Conservation (phyloP, 2,329 filamentous ascomycete genomes). For the Penicillium concentricum region DNA sequence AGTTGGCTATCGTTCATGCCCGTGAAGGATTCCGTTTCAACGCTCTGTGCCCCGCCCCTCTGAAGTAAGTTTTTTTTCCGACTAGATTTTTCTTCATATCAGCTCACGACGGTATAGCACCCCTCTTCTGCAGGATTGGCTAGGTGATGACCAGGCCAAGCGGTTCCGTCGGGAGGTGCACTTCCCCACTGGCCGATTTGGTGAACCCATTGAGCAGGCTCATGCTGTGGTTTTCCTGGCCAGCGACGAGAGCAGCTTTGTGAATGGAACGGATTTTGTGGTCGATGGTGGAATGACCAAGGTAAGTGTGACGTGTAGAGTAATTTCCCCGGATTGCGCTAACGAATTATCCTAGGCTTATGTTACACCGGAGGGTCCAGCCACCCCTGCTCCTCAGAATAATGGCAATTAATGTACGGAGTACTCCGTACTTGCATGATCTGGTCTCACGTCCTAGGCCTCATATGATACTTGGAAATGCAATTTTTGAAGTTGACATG, state of each 20-base stretch:
- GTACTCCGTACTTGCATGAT: neutral
- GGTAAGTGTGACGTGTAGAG: constrained; percentile 8
- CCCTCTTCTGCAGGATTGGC: constrained; percentile 86
- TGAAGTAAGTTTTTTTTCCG: constrained; percentile 58
- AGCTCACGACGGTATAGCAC: constrained; percentile 52
- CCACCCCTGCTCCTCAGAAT: constrained; percentile 55
- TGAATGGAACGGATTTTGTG: constrained; percentile 88
- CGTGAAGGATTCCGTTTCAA: constrained; percentile 90
- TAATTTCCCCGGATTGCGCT: constrained; percentile 10
- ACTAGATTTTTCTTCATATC: neutral
- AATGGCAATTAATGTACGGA: constrained; percentile 30
- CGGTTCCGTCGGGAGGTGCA: constrained; percentile 80
- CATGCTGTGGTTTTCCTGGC: constrained; percentile 85
- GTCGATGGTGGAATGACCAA: constrained; percentile 94
- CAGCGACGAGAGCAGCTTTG: constrained; percentile 83
- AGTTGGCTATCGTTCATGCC: constrained; percentile 88
- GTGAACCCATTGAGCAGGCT: constrained; percentile 91
- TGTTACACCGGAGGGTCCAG: constrained; percentile 60
- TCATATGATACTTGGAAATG: neutral
- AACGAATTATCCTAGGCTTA: constrained; percentile 58
- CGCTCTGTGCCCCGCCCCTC: constrained; percentile 80
- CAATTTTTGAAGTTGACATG: neutral
- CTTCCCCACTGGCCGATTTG: constrained; percentile 84
- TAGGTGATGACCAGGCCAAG: constrained; percentile 82
- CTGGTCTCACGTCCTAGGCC: neutral